Evolutionary conservation across 108 stramenopile species (phyloP), one percentile per base, ranked within the genome.

Genomic region (Skeletonema menzelii): DNA sequence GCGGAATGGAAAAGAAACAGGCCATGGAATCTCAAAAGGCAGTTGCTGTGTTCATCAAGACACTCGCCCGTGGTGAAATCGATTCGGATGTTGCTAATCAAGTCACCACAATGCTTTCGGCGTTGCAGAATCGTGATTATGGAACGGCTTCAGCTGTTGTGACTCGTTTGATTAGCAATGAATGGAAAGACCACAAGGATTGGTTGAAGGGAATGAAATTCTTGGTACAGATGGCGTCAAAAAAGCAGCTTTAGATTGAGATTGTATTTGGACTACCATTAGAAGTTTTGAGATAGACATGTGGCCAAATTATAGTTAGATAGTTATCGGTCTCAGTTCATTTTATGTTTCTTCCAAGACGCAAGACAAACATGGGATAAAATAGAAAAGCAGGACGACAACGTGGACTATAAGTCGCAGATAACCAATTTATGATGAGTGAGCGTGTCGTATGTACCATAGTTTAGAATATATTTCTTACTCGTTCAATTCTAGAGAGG

Each of bases 171-270:
- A 95, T 93, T 6, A 94, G 86, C 57, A 78, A 77, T 27, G 87
- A 91, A 24, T 98, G 97, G 97, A 82, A 77, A 72, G 86, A 84
- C 42, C 96, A 98, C 84, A 97, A 96, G 82, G 97, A 97, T 76
- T 98, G 96, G 96, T 86, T 98, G 64, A 97, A 97, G 85, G 97
- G 96, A 22, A 75, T 95, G 80, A 98, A 98, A 70, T 80, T 88
- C 72, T 68, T 98, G 65, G 77, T 95, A 30, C 94, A 94, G 67
- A 87, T 98, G 56, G 86, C 77, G n/a, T 85, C 86, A 22, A 96
- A 95, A 79, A 82, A 88, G 80, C 77, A 65, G 37, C 35, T 67
- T 71, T 76, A 76, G 62, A 20, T 15, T 12, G 15, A 76, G 62
- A 20, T 15, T 12, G 15, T 42, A 15, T n/a, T 47, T 47, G n/a